Percentiles rank a stretch among this genome's conserved stretches.
Evolutionary conservation across 495 filamentous ascomycete species (phyloP).

Genomic region (Schizothecium vesticola): DNA sequence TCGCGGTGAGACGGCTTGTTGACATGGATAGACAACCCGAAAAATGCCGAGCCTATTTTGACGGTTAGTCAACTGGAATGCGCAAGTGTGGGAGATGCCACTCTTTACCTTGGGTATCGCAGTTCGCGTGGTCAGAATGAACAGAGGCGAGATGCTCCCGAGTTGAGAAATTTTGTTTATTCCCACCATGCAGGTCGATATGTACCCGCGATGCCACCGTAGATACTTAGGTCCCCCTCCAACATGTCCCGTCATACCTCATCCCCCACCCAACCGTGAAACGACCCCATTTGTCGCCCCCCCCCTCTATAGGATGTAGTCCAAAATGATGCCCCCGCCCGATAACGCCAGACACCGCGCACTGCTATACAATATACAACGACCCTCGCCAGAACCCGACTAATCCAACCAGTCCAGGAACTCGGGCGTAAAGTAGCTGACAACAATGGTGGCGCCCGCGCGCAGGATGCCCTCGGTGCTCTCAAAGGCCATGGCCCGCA

Average conservation of each 20-base stretch:
- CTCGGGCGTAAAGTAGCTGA: conserved; percentile 91
- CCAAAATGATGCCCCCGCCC: not conserved
- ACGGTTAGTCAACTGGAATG: not conserved
- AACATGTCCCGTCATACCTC: not conserved
- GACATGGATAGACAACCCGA: not conserved
- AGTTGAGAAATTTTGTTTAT: not conserved
- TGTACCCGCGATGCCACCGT: not conserved
- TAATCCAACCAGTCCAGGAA: conserved; percentile 78
- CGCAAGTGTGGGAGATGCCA: not conserved
- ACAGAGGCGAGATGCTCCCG: not conserved
- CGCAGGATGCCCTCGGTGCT: conserved; percentile 86
- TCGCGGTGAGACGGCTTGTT: too few relatives aligned
- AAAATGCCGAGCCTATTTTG: not conserved
- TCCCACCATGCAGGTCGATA: not conserved
- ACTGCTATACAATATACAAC: conserved; percentile 6
- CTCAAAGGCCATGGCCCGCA: conserved; percentile 94
- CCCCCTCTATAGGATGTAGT: not conserved
- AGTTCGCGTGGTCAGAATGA: too few relatives aligned
- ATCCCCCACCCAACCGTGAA: not conserved
- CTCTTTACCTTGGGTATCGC: not conserved
- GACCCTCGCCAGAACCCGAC: not conserved
- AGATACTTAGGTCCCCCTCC: not conserved
- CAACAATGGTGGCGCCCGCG: conserved; percentile 84
- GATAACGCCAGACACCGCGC: not conserved
- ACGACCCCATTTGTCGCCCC: not conserved